Evolutionary conservation across 495 filamentous ascomycete species (phyloP), one percentile per base, ranked within the genome.

Genomic region (Aspergillus conjunctus): DNA sequence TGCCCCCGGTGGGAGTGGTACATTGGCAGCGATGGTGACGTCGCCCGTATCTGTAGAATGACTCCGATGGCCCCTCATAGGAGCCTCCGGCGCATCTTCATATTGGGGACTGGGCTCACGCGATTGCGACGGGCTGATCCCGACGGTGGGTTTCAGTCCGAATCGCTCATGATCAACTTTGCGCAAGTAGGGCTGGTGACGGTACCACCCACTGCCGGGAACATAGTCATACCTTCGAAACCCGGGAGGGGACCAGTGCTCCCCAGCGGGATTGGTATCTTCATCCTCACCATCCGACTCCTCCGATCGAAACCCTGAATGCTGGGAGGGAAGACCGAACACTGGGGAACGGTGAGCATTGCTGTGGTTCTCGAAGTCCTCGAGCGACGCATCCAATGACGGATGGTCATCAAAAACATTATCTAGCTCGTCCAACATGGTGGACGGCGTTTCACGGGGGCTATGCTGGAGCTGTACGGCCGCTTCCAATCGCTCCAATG

Each of bases 291-390:
- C 66, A 60, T 84, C 82, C 32, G 84, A 85, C 45, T 85, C 80
- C 52, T 85, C 84, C 7, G 83, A 88, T 66, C 86, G 84, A 77
- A 91, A 92, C 45, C 88, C 90, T 49, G 88, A 92, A 76, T 90
- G 88, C 69, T 88, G 83, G 26, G 87, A 88, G 15, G 88, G 91
- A 56, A 89, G 76, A 43, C 78, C 79, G 66, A 86, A 84, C 66
- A 82, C 51, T 11, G 82, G 85, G 21, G 83, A 82, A 43, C 77
- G 74, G 63, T 75, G 75, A 59, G 75, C 71, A 66, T 77, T 81
- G 51, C 79, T 78, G 59, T 74, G 78, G 68, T 76, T 79, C 67
- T 88, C 88, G 81, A 91, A 91, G 77, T 93, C 89, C 68, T 88
- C 85, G 66, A 92, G 80, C 54, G 88, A 91, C 46, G 82, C 88